Base-by-base conservation (phyloP, 2,329 filamentous ascomycete species). In the Monilinia polystroma region DNA sequence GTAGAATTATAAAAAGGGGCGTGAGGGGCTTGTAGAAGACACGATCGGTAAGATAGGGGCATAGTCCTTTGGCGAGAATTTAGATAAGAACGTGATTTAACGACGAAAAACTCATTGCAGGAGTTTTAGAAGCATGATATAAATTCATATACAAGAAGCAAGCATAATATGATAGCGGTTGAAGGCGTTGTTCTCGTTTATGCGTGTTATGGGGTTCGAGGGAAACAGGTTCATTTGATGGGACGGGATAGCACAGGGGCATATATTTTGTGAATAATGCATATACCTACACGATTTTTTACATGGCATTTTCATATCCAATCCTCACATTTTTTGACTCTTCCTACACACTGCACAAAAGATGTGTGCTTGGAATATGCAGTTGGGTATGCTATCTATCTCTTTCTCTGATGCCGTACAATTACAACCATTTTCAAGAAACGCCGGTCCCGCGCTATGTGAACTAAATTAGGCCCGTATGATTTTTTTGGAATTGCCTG, bases 61-160 rank as follows among this genome's bases (percentile, higher is more conserved):
- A 51, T 29, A 20, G 45, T 51, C 20, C 18, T 11, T 41, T 26
- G 45, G n/a, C 14, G 32, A 35, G 45, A 14, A 51, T 20, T 38
- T 51, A 62, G 29, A 62, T 11, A 11, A 62, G 45, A 62, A 38
- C 38, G 32, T 62, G 51, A 58, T 58, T n/a, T 58, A 45, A 23
- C 14, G 23, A 43, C 16, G n/a, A 57, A 23, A 18, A 14, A 41
- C 20, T 18, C 20, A 35, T 41, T 26, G 54, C n/a, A 26, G n/a
- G 23, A 41, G 23, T 1, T 58, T 51, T 51, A 51, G 58, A 51
- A 62, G 12, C 49, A 51, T 20, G 12, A 16, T 14, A 60, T 20
- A 41, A 14, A 38, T 18, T 51, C 43, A 26, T n/a, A 23, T 35
- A 60, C 29, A 52, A 16, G 23, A 52, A 29, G 29, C 26, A n/a